Evolutionary conservation across 169 alveolate genomes (phyloP).

Genomic region (Cryptosporidium bovis): DNA sequence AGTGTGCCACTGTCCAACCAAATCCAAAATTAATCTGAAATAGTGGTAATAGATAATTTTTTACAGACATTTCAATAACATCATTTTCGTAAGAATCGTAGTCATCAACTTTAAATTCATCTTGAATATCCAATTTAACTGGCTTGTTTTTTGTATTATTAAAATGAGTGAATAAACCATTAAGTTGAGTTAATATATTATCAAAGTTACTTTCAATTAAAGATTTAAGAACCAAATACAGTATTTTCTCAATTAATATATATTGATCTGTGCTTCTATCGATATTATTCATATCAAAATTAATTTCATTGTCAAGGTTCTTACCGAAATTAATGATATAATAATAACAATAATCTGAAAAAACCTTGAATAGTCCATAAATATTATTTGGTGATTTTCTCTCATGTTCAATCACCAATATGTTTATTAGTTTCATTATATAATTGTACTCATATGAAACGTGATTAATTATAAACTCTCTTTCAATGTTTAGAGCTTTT

Average conservation of each 20-base stretch:
- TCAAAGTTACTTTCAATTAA: slow-evolving; percentile 9
- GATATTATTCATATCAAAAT: not conserved
- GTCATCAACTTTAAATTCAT: not conserved
- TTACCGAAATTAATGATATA: not conserved
- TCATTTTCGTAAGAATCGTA: not conserved
- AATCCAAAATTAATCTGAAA: slow-evolving; percentile 22
- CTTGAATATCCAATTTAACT: slow-evolving; percentile 12
- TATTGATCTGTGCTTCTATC: slow-evolving; percentile 4
- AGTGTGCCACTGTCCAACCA: slow-evolving; percentile 54
- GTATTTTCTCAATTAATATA: slow-evolving; percentile 1
- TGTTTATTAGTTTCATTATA: slow-evolving; percentile 6
- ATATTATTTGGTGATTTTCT: not conserved
- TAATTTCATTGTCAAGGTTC: not conserved
- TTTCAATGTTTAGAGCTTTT: slow-evolving; percentile 16
- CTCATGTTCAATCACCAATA: slow-evolving; percentile 26
- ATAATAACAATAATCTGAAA: slow-evolving; percentile 12
- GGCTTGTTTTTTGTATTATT: not conserved
- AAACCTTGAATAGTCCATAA: slow-evolving; percentile 18
- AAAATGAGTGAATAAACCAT: not conserved
- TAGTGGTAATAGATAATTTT: slow-evolving; percentile 7
- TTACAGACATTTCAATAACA: not conserved
- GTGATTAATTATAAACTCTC: slow-evolving; percentile 15
- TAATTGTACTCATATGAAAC: not conserved
- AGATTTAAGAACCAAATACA: slow-evolving; percentile 20
- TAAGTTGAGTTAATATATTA: slow-evolving; percentile 1